These are phyloP conservation scores for Ustilago curta DNA, from an alignment of 1,284 basidiomycete genomes.

Conservation along the genomic window DNA sequence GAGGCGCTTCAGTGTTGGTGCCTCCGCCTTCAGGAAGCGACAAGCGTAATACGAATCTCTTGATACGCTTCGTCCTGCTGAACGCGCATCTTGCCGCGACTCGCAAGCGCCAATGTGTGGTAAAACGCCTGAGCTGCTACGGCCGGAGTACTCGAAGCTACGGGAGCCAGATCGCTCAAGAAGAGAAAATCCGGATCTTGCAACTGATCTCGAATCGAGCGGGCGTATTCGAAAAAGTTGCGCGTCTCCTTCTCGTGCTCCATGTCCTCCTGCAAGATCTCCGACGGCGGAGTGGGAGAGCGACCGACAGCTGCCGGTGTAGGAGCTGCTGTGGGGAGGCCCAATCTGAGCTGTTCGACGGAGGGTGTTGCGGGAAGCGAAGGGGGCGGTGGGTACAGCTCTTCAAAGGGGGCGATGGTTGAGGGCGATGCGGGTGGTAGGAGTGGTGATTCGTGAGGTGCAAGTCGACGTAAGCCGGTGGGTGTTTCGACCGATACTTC, in stretches of 20 bases:
- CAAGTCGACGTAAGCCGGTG: slow-evolving; percentile 26
- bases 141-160: slow-evolving; percentile 38
- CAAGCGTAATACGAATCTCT: slow-evolving; percentile 51
- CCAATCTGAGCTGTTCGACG: slow-evolving; percentile 17
- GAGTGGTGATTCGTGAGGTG: slow-evolving; percentile 25
- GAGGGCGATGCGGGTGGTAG: slow-evolving; percentile 26
- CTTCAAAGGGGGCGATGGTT: slow-evolving; percentile 27
- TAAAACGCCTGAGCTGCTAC: slow-evolving; percentile 68
- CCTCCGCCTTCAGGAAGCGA: neutral
- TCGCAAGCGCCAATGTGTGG: slow-evolving; percentile 61
- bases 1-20: neutral
- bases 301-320: neutral
- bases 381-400: slow-evolving; percentile 13
- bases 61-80: slow-evolving; percentile 64
- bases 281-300: slow-evolving; percentile 19
- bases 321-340: slow-evolving; percentile 20
- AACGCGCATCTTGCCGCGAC: slow-evolving; percentile 47
- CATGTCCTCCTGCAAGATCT: slow-evolving; percentile 33
- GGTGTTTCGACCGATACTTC: slow-evolving; percentile 47
- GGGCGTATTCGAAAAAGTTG: slow-evolving; percentile 49
- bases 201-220: slow-evolving; percentile 21
- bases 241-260: slow-evolving; percentile 40
- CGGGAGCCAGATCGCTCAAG: slow-evolving; percentile 48
- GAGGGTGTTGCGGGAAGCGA: slow-evolving; percentile 18
- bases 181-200: slow-evolving; percentile 41